Percentiles rank a stretch among this genome's conserved stretches.
Evolutionary conservation across 495 filamentous ascomycete genomes (phyloP).

Genomic region (Trichoderma orchidacearum): DNA sequence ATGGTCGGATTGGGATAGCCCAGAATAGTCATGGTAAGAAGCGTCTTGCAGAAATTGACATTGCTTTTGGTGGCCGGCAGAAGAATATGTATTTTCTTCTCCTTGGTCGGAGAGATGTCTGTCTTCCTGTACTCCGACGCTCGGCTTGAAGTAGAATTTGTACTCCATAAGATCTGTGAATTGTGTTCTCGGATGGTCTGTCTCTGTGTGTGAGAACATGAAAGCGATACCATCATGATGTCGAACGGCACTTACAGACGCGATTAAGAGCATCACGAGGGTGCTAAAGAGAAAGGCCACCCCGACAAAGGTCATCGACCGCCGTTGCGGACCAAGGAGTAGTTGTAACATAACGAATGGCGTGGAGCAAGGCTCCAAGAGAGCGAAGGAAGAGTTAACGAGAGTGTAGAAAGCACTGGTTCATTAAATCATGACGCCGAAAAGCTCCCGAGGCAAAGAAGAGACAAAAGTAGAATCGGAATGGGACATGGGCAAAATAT

Average conservation of each 20-base stretch:
- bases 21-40: background rate
- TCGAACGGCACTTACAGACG: background rate
- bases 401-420: background rate
- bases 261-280: background rate
- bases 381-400: background rate
- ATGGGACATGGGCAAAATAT: too few relatives aligned
- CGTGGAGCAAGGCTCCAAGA: background rate
- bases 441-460: too few relatives aligned
- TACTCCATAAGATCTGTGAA: background rate
- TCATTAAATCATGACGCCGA: too few relatives aligned
- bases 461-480: too few relatives aligned
- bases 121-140: background rate
- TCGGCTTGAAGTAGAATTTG: background rate
- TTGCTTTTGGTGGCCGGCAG: background rate
- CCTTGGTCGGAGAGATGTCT: background rate
- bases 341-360: background rate
- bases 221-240: background rate
- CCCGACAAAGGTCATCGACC: background rate
- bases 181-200: background rate
- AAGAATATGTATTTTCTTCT: background rate
- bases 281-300: background rate
- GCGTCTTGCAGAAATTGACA: background rate
- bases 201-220: background rate
- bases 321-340: background rate
- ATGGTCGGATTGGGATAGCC: constrained; percentile 1